Conservation (phyloP, 768 basidiomycete species). For the Hydnum rufescens region DNA sequence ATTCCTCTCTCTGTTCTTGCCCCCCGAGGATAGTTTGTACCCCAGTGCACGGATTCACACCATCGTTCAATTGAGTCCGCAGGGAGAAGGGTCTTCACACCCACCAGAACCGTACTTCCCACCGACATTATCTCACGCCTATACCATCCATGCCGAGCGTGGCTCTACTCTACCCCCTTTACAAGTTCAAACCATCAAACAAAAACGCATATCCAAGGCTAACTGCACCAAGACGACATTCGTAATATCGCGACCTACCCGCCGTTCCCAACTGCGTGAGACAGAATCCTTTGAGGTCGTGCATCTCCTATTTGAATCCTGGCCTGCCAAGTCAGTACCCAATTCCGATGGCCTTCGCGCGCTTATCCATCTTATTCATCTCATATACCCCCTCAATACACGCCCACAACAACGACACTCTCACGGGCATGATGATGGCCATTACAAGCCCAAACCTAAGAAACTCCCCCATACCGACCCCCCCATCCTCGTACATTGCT, state of each 20-base stretch:
- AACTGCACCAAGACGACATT: background rate
- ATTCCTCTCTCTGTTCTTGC: slow-evolving; percentile 49
- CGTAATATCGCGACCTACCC: background rate
- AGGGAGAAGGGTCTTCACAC: slow-evolving; percentile 30
- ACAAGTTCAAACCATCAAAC: background rate
- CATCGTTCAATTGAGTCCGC: slow-evolving; percentile 69
- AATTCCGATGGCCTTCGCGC: background rate
- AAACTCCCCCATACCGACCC: slow-evolving; percentile 6
- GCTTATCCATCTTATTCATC: background rate
- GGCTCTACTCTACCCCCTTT: background rate
- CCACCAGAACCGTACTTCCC: slow-evolving; percentile 55
- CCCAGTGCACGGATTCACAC: slow-evolving; percentile 33
- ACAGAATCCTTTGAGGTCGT: background rate
- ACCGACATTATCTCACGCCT: slow-evolving; percentile 29
- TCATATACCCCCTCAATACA: background rate
- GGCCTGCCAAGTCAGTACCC: slow-evolving; percentile 1
- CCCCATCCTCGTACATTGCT: slow-evolving; percentile 65
- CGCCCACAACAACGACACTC: background rate
- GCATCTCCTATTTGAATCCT: background rate
- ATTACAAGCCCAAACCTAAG: background rate
- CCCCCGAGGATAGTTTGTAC: slow-evolving; percentile 3
- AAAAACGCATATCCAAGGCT: slow-evolving; percentile 1
- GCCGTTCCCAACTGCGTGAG: background rate
- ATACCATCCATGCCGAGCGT: slow-evolving; percentile 16
- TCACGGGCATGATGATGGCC: background rate